Evolutionary conservation across 2,329 filamentous ascomycete species (phyloP).

Genomic region (Arthrobotrys pseudoclavata): DNA sequence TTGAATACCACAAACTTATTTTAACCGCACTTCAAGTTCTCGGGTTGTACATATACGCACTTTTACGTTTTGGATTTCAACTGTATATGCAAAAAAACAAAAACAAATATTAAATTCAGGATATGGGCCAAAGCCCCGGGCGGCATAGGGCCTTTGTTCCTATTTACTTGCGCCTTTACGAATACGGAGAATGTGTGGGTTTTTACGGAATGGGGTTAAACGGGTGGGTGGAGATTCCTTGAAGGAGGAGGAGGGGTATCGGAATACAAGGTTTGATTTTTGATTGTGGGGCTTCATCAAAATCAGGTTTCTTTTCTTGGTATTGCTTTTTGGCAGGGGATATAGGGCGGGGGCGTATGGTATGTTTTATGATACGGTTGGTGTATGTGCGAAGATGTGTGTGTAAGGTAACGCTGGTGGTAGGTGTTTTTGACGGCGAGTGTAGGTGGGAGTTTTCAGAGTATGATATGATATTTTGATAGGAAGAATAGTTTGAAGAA

Average conservation of each 20-base stretch:
- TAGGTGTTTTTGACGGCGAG: constrained; percentile 18
- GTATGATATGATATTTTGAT: not conserved
- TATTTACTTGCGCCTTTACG: not conserved
- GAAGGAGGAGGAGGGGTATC: not conserved
- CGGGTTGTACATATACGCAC: constrained; percentile 16
- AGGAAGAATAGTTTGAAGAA: constrained; percentile 16
- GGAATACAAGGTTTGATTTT: constrained; percentile 24
- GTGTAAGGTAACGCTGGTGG: constrained; percentile 1
- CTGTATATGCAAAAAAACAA: constrained; percentile 16
- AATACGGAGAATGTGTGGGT: not conserved
- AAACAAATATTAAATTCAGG: not conserved
- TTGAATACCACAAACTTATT: not conserved
- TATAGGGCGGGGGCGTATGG: not conserved
- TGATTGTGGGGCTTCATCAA: constrained; percentile 7
- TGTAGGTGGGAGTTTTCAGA: not conserved
- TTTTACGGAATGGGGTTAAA: not conserved
- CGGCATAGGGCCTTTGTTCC: not conserved
- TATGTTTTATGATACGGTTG: constrained; percentile 17
- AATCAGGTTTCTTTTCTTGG: constrained; percentile 22
- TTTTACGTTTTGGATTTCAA: not conserved
- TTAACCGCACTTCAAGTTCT: not conserved
- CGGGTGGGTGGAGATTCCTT: not conserved
- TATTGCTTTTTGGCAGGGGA: not conserved
- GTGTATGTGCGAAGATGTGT: constrained; percentile 6
- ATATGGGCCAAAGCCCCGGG: not conserved